phyloP scores from a whole-genome alignment of 2,329 filamentous ascomycete species.

The Venturia nashicola region DNA sequence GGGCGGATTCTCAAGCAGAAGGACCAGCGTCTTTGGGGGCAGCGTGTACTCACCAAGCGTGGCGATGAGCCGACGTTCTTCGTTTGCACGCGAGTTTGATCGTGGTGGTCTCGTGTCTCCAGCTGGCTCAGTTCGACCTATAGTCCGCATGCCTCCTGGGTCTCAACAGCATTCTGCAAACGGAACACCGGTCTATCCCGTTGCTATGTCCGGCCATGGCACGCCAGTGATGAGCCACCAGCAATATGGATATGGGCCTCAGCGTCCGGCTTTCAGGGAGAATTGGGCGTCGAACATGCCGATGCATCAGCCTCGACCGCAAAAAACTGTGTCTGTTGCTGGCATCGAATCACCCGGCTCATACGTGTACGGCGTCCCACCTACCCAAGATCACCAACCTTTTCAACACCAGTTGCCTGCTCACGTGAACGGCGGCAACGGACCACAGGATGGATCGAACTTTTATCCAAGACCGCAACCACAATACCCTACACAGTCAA shows the following conservation, averaged over 20 bases:
- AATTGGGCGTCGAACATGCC: slow-evolving; percentile 50
- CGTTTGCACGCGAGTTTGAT: slow-evolving; percentile 53
- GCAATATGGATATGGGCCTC: slow-evolving; percentile 39
- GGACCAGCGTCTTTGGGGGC: slow-evolving; percentile 72
- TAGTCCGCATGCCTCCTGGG: slow-evolving; percentile 70
- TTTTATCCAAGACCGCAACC: slow-evolving; percentile 2
- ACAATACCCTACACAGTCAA: slow-evolving; percentile 48
- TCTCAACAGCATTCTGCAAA: slow-evolving; percentile 20
- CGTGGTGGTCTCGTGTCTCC: slow-evolving; percentile 65
- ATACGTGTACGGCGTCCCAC: slow-evolving; percentile 41
- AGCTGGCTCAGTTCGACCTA: slow-evolving; percentile 63
- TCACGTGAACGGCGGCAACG: slow-evolving; percentile 37
- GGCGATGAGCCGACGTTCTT: slow-evolving; percentile 80
- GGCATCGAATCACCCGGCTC: slow-evolving; percentile 77
- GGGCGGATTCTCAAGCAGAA: slow-evolving; percentile 55
- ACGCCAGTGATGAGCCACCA: slow-evolving; percentile 40
- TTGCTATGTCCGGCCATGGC: slow-evolving; percentile 19
- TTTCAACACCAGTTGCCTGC: slow-evolving; percentile 92
- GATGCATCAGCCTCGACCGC: slow-evolving; percentile 90
- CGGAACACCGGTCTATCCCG: slow-evolving; percentile 17
- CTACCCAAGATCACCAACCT: slow-evolving; percentile 54
- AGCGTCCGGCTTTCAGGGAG: slow-evolving; percentile 45
- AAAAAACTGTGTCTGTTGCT: slow-evolving; percentile 86
- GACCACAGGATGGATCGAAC: not conserved
- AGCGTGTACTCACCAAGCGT: slow-evolving; percentile 79